These are phyloP conservation scores for Dendrobium chrysotoxum DNA, from an alignment of 106 monocot species.

Conservation along the genomic window DNA sequence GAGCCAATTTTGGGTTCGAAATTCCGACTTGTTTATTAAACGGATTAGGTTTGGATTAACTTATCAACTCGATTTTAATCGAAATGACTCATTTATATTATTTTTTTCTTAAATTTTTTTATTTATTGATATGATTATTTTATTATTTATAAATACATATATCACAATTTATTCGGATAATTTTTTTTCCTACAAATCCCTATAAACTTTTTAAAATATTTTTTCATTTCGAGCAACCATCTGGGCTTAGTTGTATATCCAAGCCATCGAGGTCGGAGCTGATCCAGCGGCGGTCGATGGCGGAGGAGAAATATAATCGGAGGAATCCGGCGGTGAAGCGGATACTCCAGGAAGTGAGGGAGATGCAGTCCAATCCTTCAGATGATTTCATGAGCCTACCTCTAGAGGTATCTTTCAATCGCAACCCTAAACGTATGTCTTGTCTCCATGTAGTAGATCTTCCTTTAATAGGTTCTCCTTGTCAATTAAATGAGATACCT, in stretches of 20 bases:
- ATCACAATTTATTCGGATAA: no score
- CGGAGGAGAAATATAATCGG: conserved; percentile 70
- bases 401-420: conserved; percentile 56
- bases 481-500: neutral
- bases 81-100: no score
- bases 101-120: no score
- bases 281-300: conserved; percentile 21
- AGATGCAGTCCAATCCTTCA: conserved; percentile 93
- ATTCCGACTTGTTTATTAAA: no score
- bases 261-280: neutral
- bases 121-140: no score
- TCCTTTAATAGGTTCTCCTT: neutral
- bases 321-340: conserved; percentile 96
- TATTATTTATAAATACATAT: no score
- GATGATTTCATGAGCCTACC: conserved; percentile 92
- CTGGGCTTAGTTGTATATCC: neutral
- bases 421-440: neutral
- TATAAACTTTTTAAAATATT: no score
- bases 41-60: no score
- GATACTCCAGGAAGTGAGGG: conserved; percentile 97
- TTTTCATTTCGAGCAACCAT: neutral
- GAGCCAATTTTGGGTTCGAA: no score
- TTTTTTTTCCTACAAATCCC: no score
- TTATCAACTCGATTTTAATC: no score
- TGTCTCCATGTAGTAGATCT: neutral